Percentiles rank a stretch among this genome's conserved stretches.
Evolutionary conservation across 306 rosid species (phyloP).

Genomic region (Pueraria montana): DNA sequence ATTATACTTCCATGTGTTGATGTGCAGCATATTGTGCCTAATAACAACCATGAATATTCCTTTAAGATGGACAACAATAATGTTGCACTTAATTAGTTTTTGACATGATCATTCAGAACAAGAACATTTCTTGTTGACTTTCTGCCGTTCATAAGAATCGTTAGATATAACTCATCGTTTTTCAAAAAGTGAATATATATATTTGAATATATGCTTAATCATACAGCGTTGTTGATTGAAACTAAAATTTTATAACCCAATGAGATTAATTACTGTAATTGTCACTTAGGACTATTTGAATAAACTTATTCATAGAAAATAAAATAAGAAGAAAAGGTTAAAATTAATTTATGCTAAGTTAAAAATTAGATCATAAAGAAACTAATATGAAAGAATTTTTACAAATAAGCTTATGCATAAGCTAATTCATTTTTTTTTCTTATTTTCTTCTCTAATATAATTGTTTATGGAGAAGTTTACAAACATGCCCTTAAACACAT

Average conservation of each 20-base stretch:
- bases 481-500: neutral
- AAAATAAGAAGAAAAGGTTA: no score
- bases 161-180: neutral
- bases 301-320: no score
- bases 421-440: no score
- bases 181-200: neutral
- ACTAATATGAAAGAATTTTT: no score
- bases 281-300: neutral
- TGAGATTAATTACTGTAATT: neutral
- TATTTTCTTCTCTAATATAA: no score
- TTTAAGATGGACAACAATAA: slow-evolving; percentile 29
- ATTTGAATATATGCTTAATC: slow-evolving; percentile 11
- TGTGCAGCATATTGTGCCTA: slow-evolving; percentile 35
- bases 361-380: no score
- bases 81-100: slow-evolving; percentile 34
- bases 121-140: slow-evolving; percentile 49
- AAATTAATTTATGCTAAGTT: no score
- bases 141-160: slow-evolving; percentile 36
- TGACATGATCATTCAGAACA: slow-evolving; percentile 48
- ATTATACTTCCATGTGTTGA: slow-evolving; percentile 49
- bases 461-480: no score
- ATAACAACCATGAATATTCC: slow-evolving; percentile 48
- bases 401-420: no score
- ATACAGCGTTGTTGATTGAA: neutral
- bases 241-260: neutral